These are phyloP conservation scores for Russula abietina DNA, from an alignment of 768 basidiomycete genomes.

Conservation along the genomic window DNA sequence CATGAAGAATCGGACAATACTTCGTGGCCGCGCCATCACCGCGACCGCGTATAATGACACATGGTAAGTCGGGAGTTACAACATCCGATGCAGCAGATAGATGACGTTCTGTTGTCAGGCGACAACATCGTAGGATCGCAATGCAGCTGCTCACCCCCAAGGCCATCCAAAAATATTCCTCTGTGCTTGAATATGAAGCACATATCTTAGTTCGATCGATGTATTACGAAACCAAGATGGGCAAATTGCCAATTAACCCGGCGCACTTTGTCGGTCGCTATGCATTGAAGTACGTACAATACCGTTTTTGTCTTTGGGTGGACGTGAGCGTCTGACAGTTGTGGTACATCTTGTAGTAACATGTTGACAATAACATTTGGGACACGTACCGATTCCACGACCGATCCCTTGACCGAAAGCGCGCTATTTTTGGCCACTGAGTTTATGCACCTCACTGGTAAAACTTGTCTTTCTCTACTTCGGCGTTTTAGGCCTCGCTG, in stretches of 20 bases:
- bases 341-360: conserved; percentile 32
- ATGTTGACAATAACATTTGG: conserved; percentile 43
- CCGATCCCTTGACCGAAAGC: conserved; percentile 36
- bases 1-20: conserved; percentile 42
- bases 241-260: conserved; percentile 36
- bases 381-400: conserved; percentile 37
- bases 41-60: conserved; percentile 40
- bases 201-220: conserved; percentile 36
- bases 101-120: conserved; percentile 28
- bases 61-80: conserved; percentile 30
- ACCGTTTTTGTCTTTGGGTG: neutral
- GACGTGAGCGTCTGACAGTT: conserved; percentile 2
- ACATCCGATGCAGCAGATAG: neutral
- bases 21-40: conserved; percentile 41
- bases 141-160: conserved; percentile 31
- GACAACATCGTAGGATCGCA: conserved; percentile 41
- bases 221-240: conserved; percentile 33
- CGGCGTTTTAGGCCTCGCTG: neutral
- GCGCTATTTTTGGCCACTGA: conserved; percentile 39
- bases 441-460: conserved; percentile 38
- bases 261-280: conserved; percentile 37
- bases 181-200: conserved; percentile 39
- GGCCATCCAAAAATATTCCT: conserved; percentile 35
- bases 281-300: conserved; percentile 26
- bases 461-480: neutral